Conservation (phyloP, 768 basidiomycete species). For the Podaxis sp. region DNA sequence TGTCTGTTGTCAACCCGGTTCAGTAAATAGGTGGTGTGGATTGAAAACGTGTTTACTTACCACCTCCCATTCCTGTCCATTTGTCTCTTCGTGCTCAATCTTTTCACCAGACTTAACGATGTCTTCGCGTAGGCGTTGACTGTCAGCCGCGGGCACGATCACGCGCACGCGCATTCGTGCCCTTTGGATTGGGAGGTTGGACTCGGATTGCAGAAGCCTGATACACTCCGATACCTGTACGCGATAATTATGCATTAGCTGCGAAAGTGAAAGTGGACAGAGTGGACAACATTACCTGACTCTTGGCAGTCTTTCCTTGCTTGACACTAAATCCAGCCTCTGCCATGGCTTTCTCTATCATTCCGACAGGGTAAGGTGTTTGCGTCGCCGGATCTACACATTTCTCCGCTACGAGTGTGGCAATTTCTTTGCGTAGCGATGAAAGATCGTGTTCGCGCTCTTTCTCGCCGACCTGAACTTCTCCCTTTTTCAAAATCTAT, state of each 20-base stretch:
- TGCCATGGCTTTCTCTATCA: constrained; percentile 97
- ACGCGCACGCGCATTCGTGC: constrained; percentile 92
- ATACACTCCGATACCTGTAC: constrained; percentile 87
- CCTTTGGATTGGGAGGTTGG: constrained; percentile 89
- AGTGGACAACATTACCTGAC: constrained; percentile 62
- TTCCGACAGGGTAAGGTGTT: constrained; percentile 87
- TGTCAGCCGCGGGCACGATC: constrained; percentile 66
- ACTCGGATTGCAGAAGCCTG: constrained; percentile 75
- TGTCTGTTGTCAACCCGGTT: constrained; percentile 47
- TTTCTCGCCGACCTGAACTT: constrained; percentile 95
- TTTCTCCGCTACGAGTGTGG: constrained; percentile 92
- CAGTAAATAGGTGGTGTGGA: constrained; percentile 3
- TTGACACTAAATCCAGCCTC: constrained; percentile 94
- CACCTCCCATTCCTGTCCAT: constrained; percentile 78
- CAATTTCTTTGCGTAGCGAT: constrained; percentile 84
- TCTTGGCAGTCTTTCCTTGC: constrained; percentile 88
- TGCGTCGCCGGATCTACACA: constrained; percentile 92
- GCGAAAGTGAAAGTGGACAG: neutral
- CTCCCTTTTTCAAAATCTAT: constrained; percentile 93
- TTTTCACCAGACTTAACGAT: constrained; percentile 74
- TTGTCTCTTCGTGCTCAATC: constrained; percentile 80
- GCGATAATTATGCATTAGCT: neutral
- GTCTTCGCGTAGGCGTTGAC: constrained; percentile 66
- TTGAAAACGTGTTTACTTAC: constrained; percentile 46
- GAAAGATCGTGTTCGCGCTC: constrained; percentile 90